phyloP scores from a whole-genome alignment of 2,329 filamentous ascomycete species.

The Epichloe coenophiala region DNA sequence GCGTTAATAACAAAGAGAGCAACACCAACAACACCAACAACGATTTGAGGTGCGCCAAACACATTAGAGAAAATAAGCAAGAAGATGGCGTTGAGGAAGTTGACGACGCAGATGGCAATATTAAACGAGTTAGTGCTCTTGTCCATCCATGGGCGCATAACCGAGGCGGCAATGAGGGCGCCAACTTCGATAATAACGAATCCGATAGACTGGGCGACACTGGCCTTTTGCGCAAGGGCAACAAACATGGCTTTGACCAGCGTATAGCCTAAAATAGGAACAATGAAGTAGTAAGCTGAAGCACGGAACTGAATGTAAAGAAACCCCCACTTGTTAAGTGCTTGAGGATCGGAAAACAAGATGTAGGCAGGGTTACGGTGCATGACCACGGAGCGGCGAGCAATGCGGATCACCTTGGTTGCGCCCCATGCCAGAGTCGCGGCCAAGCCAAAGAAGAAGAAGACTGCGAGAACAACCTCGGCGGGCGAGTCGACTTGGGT shows the following conservation, averaged over 20 bases:
- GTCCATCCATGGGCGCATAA: slow-evolving; percentile 93
- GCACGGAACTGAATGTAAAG: slow-evolving; percentile 95
- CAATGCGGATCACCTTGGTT: slow-evolving; percentile 79
- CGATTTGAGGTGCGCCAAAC: slow-evolving; percentile 70
- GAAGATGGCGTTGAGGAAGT: slow-evolving; percentile 85
- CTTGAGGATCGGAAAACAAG: slow-evolving; percentile 86
- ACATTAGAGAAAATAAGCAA: slow-evolving; percentile 77
- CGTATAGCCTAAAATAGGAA: slow-evolving; percentile 64
- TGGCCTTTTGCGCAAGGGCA: slow-evolving; percentile 59
- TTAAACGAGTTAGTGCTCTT: slow-evolving; percentile 97
- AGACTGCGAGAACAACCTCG: slow-evolving; percentile 73
- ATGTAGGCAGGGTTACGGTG: slow-evolving; percentile 97
- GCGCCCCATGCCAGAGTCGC: slow-evolving; percentile 73
- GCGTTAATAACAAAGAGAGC: slow-evolving; percentile 83
- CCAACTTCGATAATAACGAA: slow-evolving; percentile 71
- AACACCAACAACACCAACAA: slow-evolving; percentile 79
- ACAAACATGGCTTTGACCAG: slow-evolving; percentile 86
- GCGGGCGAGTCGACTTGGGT: slow-evolving; percentile 75
- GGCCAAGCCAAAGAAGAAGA: slow-evolving; percentile 75
- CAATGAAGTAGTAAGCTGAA: slow-evolving; percentile 88
- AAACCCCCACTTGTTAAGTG: slow-evolving; percentile 96
- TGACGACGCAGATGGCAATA: slow-evolving; percentile 78
- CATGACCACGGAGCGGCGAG: slow-evolving; percentile 75
- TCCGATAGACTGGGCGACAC: slow-evolving; percentile 64
- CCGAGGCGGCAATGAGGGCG: slow-evolving; percentile 62